Base-by-base conservation (phyloP, 768 basidiomycete species). In the Dioszegia aurantiaca region DNA sequence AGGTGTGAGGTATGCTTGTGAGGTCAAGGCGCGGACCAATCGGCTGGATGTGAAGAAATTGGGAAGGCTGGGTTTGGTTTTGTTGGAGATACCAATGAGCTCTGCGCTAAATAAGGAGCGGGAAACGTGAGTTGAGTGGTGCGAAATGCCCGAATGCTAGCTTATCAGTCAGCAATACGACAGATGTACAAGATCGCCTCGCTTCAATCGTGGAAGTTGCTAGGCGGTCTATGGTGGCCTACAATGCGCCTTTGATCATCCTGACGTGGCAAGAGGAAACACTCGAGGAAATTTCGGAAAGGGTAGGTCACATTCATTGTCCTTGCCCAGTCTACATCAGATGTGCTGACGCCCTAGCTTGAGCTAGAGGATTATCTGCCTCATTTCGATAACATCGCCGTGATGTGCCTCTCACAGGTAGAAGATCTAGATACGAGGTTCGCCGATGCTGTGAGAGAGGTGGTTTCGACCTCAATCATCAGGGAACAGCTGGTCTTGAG, bases 221-320 rank as follows among this genome's bases (percentile, higher is more conserved):
- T 5, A 24, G 36, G n/a, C 17, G 40, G 8, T 33, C 46, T 9
- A 41, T 26, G 4, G 59, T 63, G 51, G 57, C 57, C 26, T 70
- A 63, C 49, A 27, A 23, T 1, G 62, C 67, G 10, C 55, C 63
- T 11, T 37, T 73, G 28, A 28, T 73, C 39, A 16, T 73, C 24
- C 9, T 73, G 21, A 62, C 61, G 8, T 73, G 68, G 68, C 61
- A 67, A 24, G 60, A 64, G 21, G 71, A 73, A 31, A 51, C 44
- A 23, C 47, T 64, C 0, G 64, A 68, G 6, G 66, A 65, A 11
- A n/a, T 73, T 23, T 28, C 36, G 2, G 57, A 64, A 16, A 46
- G 68, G 49, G 71, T 73, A n/a, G 58, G 68, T 52, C 3, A 0
- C 30, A 17, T 26, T 41, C 17, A 16, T n/a, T 14, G 40, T 42